These are phyloP conservation scores for Dendrocalamus latiflorus DNA, from an alignment of 202 grass and related monocot genomes.

Conservation along the genomic window DNA sequence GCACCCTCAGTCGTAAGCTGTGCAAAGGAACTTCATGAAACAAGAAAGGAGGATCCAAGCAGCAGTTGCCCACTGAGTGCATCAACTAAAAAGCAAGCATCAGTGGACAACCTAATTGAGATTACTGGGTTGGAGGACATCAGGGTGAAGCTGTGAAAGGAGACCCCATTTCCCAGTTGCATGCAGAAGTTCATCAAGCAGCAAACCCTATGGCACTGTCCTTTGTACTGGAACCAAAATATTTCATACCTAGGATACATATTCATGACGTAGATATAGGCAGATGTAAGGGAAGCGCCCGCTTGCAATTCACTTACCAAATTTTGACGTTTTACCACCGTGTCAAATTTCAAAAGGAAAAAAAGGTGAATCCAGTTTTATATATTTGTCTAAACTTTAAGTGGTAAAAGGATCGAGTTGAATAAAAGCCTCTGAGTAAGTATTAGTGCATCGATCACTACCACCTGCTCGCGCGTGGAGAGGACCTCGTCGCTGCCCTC, in stretches of 20 bases:
- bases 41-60: conserved; percentile 33
- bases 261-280: conserved; percentile 36
- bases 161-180: conserved; percentile 25
- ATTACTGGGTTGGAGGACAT: conserved; percentile 16
- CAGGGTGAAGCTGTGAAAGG: conserved; percentile 2
- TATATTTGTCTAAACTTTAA: too few relatives aligned
- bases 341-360: not conserved
- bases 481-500: too few relatives aligned
- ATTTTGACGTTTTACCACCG: conserved; percentile 23
- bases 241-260: conserved; percentile 40
- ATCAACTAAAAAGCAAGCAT: conserved; percentile 26
- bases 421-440: too few relatives aligned
- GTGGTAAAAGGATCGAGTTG: too few relatives aligned
- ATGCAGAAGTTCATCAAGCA: conserved; percentile 22
- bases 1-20: conserved; percentile 58
- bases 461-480: too few relatives aligned
- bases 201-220: conserved; percentile 16
- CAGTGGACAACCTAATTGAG: conserved; percentile 17
- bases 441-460: too few relatives aligned
- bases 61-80: conserved; percentile 12
- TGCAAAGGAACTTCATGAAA: conserved; percentile 45
- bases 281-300: conserved; percentile 34
- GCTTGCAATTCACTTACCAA: conserved; percentile 32
- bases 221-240: conserved; percentile 32
- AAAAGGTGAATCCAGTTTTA: not conserved